Evolutionary conservation across 768 basidiomycete genomes (phyloP).

Genomic region (Leccinum incarnatum): DNA sequence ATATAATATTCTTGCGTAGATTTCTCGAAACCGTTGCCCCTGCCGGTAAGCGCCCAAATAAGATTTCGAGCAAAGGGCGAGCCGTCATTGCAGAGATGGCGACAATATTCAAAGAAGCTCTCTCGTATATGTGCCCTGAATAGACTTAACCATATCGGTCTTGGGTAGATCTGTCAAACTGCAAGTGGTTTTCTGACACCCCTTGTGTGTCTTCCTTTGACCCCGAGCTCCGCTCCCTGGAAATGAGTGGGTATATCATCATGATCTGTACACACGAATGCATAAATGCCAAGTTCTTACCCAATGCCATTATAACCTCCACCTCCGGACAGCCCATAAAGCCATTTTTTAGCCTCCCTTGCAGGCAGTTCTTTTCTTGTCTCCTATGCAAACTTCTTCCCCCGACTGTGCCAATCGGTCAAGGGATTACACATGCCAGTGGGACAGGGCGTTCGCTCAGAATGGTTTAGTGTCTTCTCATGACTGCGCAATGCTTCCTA

Average conservation of each 20-base stretch:
- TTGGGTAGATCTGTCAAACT: constrained; percentile 33
- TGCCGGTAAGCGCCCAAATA: constrained; percentile 31
- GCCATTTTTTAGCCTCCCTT: constrained; percentile 21
- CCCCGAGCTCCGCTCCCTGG: constrained; percentile 41
- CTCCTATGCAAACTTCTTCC: constrained; percentile 31
- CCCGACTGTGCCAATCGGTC: constrained; percentile 28
- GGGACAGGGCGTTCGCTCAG: constrained; percentile 35
- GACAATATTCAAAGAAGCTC: constrained; percentile 30
- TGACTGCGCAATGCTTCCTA: constrained; percentile 32
- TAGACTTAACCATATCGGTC: constrained; percentile 35
- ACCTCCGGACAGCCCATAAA: constrained; percentile 23
- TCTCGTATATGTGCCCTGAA: constrained; percentile 30
- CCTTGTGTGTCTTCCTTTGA: constrained; percentile 37
- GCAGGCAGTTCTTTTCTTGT: constrained; percentile 20
- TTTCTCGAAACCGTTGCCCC: constrained; percentile 9
- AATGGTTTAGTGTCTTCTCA: constrained; percentile 38
- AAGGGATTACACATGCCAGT: constrained; percentile 30
- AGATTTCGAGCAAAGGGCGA: constrained; percentile 14
- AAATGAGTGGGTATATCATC: constrained; percentile 39
- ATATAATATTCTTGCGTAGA: constrained; percentile 48
- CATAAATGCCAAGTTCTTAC: constrained; percentile 38
- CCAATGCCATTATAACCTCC: constrained; percentile 30
- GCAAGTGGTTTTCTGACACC: constrained; percentile 33
- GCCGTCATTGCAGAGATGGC: constrained; percentile 21
- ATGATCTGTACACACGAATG: constrained; percentile 34